Conservation (phyloP, 2,329 filamentous ascomycete species). For the Sporothrix curviconia region DNA sequence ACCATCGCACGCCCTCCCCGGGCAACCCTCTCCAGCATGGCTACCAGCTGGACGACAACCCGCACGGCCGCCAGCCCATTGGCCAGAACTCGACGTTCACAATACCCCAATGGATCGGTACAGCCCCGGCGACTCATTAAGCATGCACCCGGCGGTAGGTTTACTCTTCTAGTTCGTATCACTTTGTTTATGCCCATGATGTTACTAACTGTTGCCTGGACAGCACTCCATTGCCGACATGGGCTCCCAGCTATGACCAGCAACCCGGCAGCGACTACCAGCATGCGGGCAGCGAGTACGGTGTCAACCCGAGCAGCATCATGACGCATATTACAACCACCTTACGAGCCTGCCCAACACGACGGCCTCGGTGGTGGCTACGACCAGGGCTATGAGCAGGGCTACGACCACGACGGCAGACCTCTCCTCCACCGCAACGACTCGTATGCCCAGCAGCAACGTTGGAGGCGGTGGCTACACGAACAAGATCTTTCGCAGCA, state of each 20-base stretch:
- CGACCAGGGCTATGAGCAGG: slow-evolving; percentile 50
- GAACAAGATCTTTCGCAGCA: slow-evolving; percentile 15
- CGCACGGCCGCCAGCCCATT: slow-evolving; percentile 49
- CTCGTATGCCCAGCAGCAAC: slow-evolving; percentile 31
- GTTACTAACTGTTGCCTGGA: background rate
- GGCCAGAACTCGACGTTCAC: slow-evolving; percentile 58
- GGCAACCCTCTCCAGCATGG: slow-evolving; percentile 64
- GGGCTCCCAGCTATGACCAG: slow-evolving; percentile 40
- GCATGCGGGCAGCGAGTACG: slow-evolving; percentile 57
- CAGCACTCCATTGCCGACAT: slow-evolving; percentile 50
- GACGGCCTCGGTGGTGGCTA: slow-evolving; percentile 45
- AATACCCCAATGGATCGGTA: slow-evolving; percentile 32
- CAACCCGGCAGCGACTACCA: slow-evolving; percentile 51
- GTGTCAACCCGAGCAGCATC: slow-evolving; percentile 74
- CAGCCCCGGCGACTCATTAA: slow-evolving; percentile 68
- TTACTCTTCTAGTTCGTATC: background rate
- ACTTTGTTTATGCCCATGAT: too few relatives aligned
- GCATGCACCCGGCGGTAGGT: slow-evolving; percentile 78
- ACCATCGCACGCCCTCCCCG: slow-evolving; percentile 66
- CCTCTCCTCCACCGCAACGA: slow-evolving; percentile 69
- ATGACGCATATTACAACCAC: slow-evolving; percentile 81
- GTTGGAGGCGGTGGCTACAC: slow-evolving; percentile 37
- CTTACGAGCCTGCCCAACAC: slow-evolving; percentile 60
- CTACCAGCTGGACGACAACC: slow-evolving; percentile 77
- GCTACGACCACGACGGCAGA: slow-evolving; percentile 62